Conservation (phyloP, 257 asterid genomes). For the Lycium ferocissimum region DNA sequence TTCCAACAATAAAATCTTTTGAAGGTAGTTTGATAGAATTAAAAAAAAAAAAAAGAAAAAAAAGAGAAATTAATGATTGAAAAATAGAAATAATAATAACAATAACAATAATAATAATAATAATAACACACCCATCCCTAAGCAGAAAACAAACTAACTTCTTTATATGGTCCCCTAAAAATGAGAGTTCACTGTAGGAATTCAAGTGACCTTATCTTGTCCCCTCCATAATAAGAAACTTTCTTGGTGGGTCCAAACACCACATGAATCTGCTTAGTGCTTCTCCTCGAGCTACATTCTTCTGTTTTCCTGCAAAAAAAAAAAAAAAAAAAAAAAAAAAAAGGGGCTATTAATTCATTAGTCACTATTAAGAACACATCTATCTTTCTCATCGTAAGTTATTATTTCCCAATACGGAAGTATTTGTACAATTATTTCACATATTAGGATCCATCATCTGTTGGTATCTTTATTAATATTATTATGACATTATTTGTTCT, state of each 20-base stretch:
- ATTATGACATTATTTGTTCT: neutral
- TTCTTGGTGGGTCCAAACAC: slow-evolving; percentile 30
- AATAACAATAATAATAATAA: neutral
- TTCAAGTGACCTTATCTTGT: slow-evolving; percentile 50
- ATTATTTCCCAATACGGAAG: neutral
- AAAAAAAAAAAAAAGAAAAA: neutral
- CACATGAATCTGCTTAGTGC: slow-evolving; percentile 32
- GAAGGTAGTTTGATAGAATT: neutral
- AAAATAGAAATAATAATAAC: slow-evolving; percentile 17
- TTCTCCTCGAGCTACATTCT: neutral
- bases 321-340: neutral
- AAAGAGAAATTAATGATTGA: slow-evolving; percentile 31
- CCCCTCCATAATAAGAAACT: slow-evolving; percentile 40
- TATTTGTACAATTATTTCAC: neutral
- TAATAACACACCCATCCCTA: slow-evolving; percentile 33
- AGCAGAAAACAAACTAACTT: neutral
- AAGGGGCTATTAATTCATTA: neutral
- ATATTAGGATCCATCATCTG: neutral
- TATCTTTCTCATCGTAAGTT: neutral
- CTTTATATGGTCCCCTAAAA: slow-evolving; percentile 27
- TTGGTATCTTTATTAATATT: neutral
- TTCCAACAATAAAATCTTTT: slow-evolving; percentile 15
- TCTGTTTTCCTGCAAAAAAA: neutral
- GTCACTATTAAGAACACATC: neutral
- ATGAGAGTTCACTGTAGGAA: slow-evolving; percentile 38